Conservation (phyloP, 768 basidiomycete genomes). For the Pleurotus pulmonarius region DNA sequence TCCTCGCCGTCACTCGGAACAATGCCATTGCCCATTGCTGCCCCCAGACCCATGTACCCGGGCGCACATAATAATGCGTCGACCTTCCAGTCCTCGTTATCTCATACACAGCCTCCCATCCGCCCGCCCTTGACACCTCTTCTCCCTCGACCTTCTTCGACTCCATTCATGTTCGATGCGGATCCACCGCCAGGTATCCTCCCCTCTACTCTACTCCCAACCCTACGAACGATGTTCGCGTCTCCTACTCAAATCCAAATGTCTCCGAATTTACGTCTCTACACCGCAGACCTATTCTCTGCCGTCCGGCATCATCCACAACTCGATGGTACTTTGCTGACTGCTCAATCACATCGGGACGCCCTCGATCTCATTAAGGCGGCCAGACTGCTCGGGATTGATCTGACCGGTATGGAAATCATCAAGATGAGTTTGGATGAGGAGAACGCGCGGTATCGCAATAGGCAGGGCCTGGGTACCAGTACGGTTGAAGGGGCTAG, state of each 20-base stretch:
- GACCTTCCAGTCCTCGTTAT: constrained; percentile 12
- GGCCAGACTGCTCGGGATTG: constrained; percentile 58
- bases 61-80: constrained; percentile 18
- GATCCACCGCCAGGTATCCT: constrained; percentile 15
- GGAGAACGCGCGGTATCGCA: background rate
- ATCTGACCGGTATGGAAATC: constrained; percentile 59
- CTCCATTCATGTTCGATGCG: constrained; percentile 7
- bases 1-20: constrained; percentile 12
- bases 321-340: constrained; percentile 68
- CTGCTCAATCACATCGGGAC: constrained; percentile 55
- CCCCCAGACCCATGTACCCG: constrained; percentile 17
- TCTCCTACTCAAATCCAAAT: constrained; percentile 37
- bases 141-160: constrained; percentile 25
- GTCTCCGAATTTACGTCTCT: constrained; percentile 51
- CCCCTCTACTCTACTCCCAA: constrained; percentile 22
- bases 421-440: constrained; percentile 22
- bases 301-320: constrained; percentile 69
- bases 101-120: constrained; percentile 15
- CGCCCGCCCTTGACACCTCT: constrained; percentile 13
- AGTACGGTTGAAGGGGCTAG: background rate
- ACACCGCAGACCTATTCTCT: constrained; percentile 69
- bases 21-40: constrained; percentile 12
- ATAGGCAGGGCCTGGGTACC: background rate
- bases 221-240: constrained; percentile 24
- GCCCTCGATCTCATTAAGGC: constrained; percentile 67